Percentiles rank a stretch among this genome's conserved stretches.
phyloP scores from a whole-genome alignment of 495 filamentous ascomycete genomes.

The Amphirosellinia nigrospora region DNA sequence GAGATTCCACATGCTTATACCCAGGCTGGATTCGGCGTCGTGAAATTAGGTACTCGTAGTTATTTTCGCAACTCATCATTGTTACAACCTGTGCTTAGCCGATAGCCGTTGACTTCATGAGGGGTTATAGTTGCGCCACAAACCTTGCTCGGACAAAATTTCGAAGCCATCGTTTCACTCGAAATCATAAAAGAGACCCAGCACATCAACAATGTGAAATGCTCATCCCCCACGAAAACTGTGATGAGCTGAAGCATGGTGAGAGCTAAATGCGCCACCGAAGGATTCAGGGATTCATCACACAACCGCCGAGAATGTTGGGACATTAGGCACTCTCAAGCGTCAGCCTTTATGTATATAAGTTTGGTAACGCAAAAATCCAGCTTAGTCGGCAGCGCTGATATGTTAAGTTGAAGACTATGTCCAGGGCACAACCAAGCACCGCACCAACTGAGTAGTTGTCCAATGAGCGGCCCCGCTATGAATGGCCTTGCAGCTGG shows the following conservation, averaged over 20 bases:
- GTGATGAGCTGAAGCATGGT: neutral
- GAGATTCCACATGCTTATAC: neutral
- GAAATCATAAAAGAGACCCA: neutral
- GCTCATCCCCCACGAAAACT: neutral
- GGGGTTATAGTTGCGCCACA: neutral
- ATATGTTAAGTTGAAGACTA: neutral
- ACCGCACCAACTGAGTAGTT: neutral
- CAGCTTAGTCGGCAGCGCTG: neutral
- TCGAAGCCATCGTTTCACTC: neutral
- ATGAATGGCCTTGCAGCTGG: neutral
- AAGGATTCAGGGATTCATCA: constrained; percentile 2
- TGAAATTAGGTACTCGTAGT: neutral
- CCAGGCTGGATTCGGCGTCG: neutral
- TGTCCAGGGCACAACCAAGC: neutral
- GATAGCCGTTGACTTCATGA: neutral
- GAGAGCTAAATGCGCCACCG: constrained; percentile 6
- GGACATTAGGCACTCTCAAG: neutral
- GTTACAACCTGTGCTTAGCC: no score
- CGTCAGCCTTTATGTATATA: neutral
- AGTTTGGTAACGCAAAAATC: constrained; percentile 6
- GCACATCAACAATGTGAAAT: neutral
- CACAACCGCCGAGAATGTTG: neutral
- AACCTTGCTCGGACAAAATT: neutral
- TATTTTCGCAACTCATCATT: neutral
- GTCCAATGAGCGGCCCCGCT: neutral